A percentile compares a stretch with the other conserved stretches of the same genome.
phyloP scores from a whole-genome alignment of 345 rosid species.

The Eucalyptus rudis region DNA sequence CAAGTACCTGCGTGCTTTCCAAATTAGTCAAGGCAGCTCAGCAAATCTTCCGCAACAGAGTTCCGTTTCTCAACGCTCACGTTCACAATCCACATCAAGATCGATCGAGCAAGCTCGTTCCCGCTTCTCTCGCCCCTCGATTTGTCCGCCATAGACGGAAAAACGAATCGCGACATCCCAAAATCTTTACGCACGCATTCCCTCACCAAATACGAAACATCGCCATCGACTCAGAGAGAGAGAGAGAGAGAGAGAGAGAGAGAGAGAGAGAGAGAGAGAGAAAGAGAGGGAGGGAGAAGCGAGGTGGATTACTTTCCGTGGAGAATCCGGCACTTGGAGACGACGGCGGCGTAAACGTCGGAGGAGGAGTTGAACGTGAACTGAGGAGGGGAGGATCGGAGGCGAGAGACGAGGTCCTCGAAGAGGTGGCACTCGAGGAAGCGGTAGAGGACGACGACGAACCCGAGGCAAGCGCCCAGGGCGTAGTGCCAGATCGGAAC shows the following conservation, averaged over 20 bases:
- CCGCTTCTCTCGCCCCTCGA: background rate
- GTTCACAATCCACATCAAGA: background rate
- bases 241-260: background rate
- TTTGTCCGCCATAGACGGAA: background rate
- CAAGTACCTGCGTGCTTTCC: constrained; percentile 30
- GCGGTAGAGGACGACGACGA: constrained; percentile 33
- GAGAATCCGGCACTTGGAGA: constrained; percentile 55
- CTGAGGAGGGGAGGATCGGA: constrained; percentile 24
- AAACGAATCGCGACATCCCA: background rate
- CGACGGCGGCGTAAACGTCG: constrained; percentile 36
- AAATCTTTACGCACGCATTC: background rate
- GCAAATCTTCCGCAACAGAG: background rate
- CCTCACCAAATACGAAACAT: background rate
- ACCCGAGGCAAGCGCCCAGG: background rate
- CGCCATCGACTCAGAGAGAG: background rate
- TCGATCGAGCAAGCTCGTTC: too few relatives aligned
- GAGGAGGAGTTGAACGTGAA: constrained; percentile 35
- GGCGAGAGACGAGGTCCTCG: constrained; percentile 29
- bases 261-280: background rate
- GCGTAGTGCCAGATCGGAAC: constrained; percentile 49
- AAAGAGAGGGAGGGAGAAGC: background rate
- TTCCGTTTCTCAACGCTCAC: background rate
- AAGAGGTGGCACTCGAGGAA: constrained; percentile 65
- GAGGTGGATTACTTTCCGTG: constrained; percentile 41
- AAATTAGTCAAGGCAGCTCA: background rate